Evolutionary conservation across 306 rosid genomes (phyloP), one percentile per base, ranked within the genome.

Genomic region (Citrullus mucosospermus): DNA sequence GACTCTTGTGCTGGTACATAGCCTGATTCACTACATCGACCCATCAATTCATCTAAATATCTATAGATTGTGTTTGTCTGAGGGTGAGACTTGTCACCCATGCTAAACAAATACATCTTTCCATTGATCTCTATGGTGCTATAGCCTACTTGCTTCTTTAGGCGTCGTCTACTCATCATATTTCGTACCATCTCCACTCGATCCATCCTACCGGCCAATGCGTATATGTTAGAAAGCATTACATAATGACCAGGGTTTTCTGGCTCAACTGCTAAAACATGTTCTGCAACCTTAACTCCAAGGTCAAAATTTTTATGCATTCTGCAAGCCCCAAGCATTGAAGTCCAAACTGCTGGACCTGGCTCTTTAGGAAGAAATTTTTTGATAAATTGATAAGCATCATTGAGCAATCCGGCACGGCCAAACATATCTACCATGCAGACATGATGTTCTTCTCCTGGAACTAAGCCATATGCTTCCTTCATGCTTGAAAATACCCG

Each of bases 361-460:
- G 85, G 88, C 81, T 81, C 93, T 46, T 75, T 38, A 0, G 81
- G 79, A 16, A 53, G 57, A 41, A 85, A 86, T 13, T 82, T 88
- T 69, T 80, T 75, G 75, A 88, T 85, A 65, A 89, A 89, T 12
- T 62, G 51, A 79, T 89, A 84, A 12, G 97, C 98, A 77, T 95
- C 93, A 12, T 78, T 51, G 28, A 95, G 93, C 78, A 89, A 85
- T 67, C 98, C 98, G 53, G 96, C 97, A 20, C 93, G 86, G 36
- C 98, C 98, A 32, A 89, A 85, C 97, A 91, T 89, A 82, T 95
- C 98, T 75, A 95, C 98, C 91, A 92, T 80, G 56, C 94, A 88
- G 55, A 89, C 97, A 81, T 86, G 88, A 77, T 95, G 98, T 81
- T 94, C 98, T 81, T 88, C 88, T 75, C 93, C 90, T 6, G 93